Evolutionary conservation across 202 grass and related monocot species (phyloP), one percentile per base, ranked within the genome.

Genomic region (Brachypodium distachyon): DNA sequence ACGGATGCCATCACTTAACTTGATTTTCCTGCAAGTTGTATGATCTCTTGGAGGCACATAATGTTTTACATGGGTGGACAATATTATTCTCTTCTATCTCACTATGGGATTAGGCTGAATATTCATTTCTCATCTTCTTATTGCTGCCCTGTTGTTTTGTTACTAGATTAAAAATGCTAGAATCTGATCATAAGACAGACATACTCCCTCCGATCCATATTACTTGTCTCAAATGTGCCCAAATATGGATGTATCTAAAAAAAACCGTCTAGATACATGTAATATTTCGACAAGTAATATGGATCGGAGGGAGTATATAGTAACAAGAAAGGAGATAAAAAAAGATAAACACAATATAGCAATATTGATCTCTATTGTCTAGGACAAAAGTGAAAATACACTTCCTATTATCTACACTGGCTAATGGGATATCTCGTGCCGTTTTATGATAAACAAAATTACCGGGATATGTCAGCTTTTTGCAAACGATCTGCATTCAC

Each of bases 11-110:
- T 36, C 33, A 36, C 33, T 3, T 36, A 36, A 36, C 33, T 36
- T 6, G 33, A 3, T 36, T 3, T 36, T 36, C 33, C 33, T 36
- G 53, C 75, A 26, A 18, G 11, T 54, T 77, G 43, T 52, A 62
- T 63, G 33, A 63, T 5, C 37, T 38, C 16, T 44, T 52, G n/a
- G 36, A 63, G 33, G 33, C 33, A 37, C 82, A 55, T 54, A 62
- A 31, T 71, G 73, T 39, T 68, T 54, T n/a, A 76, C 49, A 23
- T 67, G 69, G 53, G 34, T 83, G 32, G 46, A 39, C 12, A 56
- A n/a, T n/a, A n/a, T 43, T 68, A 6, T 69, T 79, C 12, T 46
- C 73, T 12, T 55, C 46, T 42, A 31, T 54, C 18, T 12, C 34
- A 64, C 34, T 64, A 52, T 42, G 67, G 23, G 14, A 49, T 40